Percentiles rank a stretch among this genome's conserved stretches.
phyloP scores from a whole-genome alignment of 1,284 basidiomycete species.

The Cryptococcus sp. region DNA sequence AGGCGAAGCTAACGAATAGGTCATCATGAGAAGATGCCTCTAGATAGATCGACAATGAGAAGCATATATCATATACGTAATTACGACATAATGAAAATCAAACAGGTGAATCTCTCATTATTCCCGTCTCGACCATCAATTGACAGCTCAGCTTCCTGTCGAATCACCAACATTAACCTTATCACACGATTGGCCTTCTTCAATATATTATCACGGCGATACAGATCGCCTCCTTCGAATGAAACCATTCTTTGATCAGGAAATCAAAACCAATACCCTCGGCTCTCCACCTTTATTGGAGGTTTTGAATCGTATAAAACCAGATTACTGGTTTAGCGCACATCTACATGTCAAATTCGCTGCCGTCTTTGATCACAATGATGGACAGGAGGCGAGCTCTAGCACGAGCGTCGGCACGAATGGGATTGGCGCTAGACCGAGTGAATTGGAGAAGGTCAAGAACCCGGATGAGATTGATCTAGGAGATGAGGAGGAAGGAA shows the following conservation, averaged over 20 bases:
- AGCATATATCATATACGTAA: slow-evolving; percentile 90
- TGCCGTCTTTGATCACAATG: slow-evolving; percentile 56
- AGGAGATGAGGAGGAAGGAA: slow-evolving; percentile 52
- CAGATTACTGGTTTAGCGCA: slow-evolving; percentile 92
- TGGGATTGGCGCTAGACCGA: background rate
- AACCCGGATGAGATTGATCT: slow-evolving; percentile 68
- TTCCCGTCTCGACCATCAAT: background rate
- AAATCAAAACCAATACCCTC: slow-evolving; percentile 66
- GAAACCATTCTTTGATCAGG: slow-evolving; percentile 77
- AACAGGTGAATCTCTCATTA: slow-evolving; percentile 58
- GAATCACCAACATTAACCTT: slow-evolving; percentile 63
- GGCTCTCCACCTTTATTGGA: slow-evolving; percentile 87
- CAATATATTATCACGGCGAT: slow-evolving; percentile 79
- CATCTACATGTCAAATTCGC: slow-evolving; percentile 88
- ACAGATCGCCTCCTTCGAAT: slow-evolving; percentile 60
- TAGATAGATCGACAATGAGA: slow-evolving; percentile 62
- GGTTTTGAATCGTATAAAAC: slow-evolving; percentile 68
- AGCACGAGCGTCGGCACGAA: background rate
- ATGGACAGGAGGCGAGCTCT: slow-evolving; percentile 7
- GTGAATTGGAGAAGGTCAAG: background rate
- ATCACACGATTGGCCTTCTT: slow-evolving; percentile 94
- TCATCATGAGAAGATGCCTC: slow-evolving; percentile 56
- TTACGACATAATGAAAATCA: slow-evolving; percentile 75
- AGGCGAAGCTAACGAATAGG: slow-evolving; percentile 44
- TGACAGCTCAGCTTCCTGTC: slow-evolving; percentile 13